Conservation (phyloP, 2,329 filamentous ascomycete genomes). For the Alternaria dauci region DNA sequence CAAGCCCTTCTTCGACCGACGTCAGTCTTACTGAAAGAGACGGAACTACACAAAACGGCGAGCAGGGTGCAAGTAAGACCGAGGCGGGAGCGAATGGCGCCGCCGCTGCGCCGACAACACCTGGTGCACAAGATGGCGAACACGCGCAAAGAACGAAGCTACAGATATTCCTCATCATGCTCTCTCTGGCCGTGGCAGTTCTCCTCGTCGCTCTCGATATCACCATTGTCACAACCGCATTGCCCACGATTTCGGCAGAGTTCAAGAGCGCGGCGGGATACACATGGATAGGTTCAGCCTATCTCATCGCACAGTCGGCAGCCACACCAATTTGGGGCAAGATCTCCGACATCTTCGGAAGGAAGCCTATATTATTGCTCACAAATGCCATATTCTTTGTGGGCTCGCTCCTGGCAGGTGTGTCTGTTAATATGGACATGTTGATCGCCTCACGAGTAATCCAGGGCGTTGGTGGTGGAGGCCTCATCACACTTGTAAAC, state of each 20-base stretch:
- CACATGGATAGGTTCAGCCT: slow-evolving; percentile 63
- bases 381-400: slow-evolving; percentile 70
- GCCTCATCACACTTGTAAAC: slow-evolving; percentile 69
- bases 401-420: slow-evolving; percentile 67
- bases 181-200: slow-evolving; percentile 61
- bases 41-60: slow-evolving; percentile 3
- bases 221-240: slow-evolving; percentile 69
- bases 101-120: slow-evolving; percentile 20
- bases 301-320: slow-evolving; percentile 59
- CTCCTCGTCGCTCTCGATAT: slow-evolving; percentile 69
- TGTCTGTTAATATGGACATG: slow-evolving; percentile 67
- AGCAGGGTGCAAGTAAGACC: slow-evolving; percentile 9
- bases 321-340: slow-evolving; percentile 69
- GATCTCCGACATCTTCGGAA: slow-evolving; percentile 72
- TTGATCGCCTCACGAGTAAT: slow-evolving; percentile 68
- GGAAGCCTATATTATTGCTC: slow-evolving; percentile 68
- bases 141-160: slow-evolving; percentile 47
- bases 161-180: slow-evolving; percentile 60
- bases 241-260: slow-evolving; percentile 66
- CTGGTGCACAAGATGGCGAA: slow-evolving; percentile 33
- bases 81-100: slow-evolving; percentile 12
- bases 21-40: slow-evolving; percentile 22
- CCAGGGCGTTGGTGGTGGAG: slow-evolving; percentile 71
- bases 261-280: slow-evolving; percentile 62
- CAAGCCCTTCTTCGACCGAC: slow-evolving; percentile 28